Percentiles rank a stretch among this genome's conserved stretches.
Evolutionary conservation across 2,329 filamentous ascomycete genomes (phyloP).

Genomic region (Monosporascus sp.): DNA sequence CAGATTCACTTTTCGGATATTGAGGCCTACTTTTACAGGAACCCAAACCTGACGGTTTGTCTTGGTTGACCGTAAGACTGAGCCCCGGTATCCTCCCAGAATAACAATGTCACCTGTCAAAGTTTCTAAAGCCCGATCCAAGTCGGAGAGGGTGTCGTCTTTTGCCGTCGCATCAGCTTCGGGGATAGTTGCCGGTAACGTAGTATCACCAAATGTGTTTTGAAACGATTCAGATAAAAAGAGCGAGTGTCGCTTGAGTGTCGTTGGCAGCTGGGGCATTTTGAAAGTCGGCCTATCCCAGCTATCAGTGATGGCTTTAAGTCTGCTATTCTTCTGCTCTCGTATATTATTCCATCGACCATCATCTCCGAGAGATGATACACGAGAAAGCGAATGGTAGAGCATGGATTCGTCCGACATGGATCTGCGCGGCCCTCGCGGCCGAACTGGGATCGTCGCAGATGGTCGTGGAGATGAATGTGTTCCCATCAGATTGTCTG

Average conservation of each 20-base stretch:
- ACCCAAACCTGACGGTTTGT: slow-evolving; percentile 88
- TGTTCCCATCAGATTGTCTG: neutral
- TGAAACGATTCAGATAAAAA: slow-evolving; percentile 18
- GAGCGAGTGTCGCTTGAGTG: slow-evolving; percentile 22
- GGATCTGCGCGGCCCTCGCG: slow-evolving; percentile 47
- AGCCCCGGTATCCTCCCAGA: slow-evolving; percentile 86
- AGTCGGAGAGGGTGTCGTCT: slow-evolving; percentile 26
- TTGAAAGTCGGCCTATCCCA: slow-evolving; percentile 75
- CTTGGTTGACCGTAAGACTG: slow-evolving; percentile 78
- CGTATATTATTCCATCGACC: slow-evolving; percentile 73
- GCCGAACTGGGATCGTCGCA: slow-evolving; percentile 16
- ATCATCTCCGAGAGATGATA: slow-evolving; percentile 81
- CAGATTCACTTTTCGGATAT: slow-evolving; percentile 84
- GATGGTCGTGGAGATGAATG: slow-evolving; percentile 15
- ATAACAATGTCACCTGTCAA: slow-evolving; percentile 82
- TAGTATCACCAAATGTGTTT: slow-evolving; percentile 7
- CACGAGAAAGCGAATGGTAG: slow-evolving; percentile 68
- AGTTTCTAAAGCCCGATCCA: slow-evolving; percentile 56
- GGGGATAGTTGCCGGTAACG: slow-evolving; percentile 11
- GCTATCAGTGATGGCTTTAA: slow-evolving; percentile 88
- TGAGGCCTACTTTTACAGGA: slow-evolving; percentile 86
- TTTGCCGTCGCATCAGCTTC: slow-evolving; percentile 15
- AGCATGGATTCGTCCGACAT: slow-evolving; percentile 77
- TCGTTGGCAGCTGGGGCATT: slow-evolving; percentile 55
- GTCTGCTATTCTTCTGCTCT: slow-evolving; percentile 79